A percentile compares a stretch with the other conserved stretches of the same genome.
Conservation (phyloP, 2,329 filamentous ascomycete genomes). For the Ceratocystis smalleyi region DNA sequence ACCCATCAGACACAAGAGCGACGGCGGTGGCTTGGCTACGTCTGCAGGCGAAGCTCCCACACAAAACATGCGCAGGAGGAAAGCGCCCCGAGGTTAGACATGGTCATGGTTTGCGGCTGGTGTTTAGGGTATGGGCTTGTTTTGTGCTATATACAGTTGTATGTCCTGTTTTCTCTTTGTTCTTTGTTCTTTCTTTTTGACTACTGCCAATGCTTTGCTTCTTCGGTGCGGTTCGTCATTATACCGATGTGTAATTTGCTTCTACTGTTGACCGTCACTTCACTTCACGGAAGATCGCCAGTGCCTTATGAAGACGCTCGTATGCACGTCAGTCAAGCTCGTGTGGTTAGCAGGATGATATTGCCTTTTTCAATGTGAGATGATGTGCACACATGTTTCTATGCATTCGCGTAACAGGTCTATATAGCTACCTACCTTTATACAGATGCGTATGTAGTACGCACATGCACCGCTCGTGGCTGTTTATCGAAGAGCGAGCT, state of each 20-base stretch:
- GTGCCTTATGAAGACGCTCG: neutral
- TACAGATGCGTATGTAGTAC: too few species aligned
- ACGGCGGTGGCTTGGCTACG: slow-evolving; percentile 10
- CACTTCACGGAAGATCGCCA: neutral
- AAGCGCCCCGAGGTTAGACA: slow-evolving; percentile 14
- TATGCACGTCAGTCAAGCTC: neutral
- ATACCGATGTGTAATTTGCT: neutral
- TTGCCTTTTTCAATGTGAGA: neutral
- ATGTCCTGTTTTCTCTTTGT: too few species aligned
- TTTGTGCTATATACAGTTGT: slow-evolving; percentile 8
- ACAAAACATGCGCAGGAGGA: slow-evolving; percentile 14
- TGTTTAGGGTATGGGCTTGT: slow-evolving; percentile 9
- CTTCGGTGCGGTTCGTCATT: neutral
- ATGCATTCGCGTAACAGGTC: too few species aligned
- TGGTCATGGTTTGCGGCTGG: neutral
- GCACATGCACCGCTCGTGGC: too few species aligned
- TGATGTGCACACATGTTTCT: neutral
- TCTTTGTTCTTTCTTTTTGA: too few species aligned
- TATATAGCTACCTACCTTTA: too few species aligned
- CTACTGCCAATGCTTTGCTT: neutral
- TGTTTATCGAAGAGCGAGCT: too few species aligned
- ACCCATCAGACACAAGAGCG: slow-evolving; percentile 16
- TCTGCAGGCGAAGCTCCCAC: neutral
- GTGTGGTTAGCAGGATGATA: neutral
- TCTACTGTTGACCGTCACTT: neutral